Base-by-base conservation (phyloP, 2,329 filamentous ascomycete species). In the Lachnellula arida region DNA sequence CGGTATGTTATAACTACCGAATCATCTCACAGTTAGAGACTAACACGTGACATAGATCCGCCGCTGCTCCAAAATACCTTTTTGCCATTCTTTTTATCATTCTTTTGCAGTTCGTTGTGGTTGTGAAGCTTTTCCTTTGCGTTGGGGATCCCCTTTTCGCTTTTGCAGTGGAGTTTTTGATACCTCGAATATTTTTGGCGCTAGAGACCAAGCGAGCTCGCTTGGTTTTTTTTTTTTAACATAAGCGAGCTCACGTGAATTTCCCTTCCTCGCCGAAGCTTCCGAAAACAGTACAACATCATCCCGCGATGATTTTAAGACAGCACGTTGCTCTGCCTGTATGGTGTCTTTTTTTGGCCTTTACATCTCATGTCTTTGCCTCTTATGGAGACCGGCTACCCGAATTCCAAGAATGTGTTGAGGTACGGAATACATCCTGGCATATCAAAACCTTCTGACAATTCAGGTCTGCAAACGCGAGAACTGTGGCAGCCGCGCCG, bases 381-480 rank as follows among this genome's bases (percentile, higher is more conserved):
- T 97, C 92, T 4, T 67, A 85, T 49, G 94, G 94, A 62, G 94
- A 99, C 72, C 81, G 84, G 54, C 77, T 96, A 57, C 90, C 90
- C 17, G 91, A 96, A 67, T 99, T 99, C 71, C 81, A 80, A 69
- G 79, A 91, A 72, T 99, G 94, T 71, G 83, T 97, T 52, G 75
- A 90, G 78, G 93, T 96, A 64, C 28, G 56, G 25, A 42, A 49
- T 46, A 55, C 60, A 65, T 59, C 39, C 23, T 46, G 23, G 32
- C 15, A 50, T 35, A 35, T 9, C 23, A 22, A 56, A 47, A 34
- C 22, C 7, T 14, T 40, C 49, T 55, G 56, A 56, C 51, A 22
- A 23, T 17, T 34, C 32, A 96, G 91, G 79, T 93, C 65, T 97
- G 93, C 77, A 78, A 82, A 69, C 73, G 78, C 46, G 85, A 93